These are phyloP conservation scores for Sphagnum contortum DNA, from an alignment of 225 moss, liverwort and hornwort species.

Conservation along the genomic window DNA sequence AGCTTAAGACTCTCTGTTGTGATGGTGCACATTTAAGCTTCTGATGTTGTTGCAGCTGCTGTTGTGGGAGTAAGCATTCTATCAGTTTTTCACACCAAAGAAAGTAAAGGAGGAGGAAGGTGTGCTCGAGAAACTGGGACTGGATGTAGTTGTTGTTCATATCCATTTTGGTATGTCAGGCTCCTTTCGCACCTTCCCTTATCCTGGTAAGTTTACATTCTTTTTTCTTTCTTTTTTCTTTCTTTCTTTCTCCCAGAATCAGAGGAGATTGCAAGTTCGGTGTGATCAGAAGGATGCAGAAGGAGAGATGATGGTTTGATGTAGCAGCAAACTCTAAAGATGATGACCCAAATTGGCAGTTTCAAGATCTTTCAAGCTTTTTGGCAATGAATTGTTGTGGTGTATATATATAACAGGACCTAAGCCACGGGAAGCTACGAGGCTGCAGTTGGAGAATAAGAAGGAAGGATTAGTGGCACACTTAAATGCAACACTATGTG, in stretches of 20 bases:
- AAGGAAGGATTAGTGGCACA: slow-evolving; percentile 61
- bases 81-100: slow-evolving; percentile 68
- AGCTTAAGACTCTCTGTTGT: no score
- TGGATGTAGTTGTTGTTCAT: slow-evolving; percentile 64
- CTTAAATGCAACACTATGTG: slow-evolving; percentile 68
- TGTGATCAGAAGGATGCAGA: no score
- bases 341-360: no score
- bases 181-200: slow-evolving; percentile 64
- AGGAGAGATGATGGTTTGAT: no score
- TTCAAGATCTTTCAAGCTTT: no score
- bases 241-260: no score
- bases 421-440: slow-evolving; percentile 64
- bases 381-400: neutral
- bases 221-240: no score
- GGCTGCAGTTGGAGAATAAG: slow-evolving; percentile 55
- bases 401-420: slow-evolving; percentile 39
- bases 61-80: no score
- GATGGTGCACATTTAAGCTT: no score
- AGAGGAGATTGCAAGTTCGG: no score
- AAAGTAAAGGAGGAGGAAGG: slow-evolving; percentile 30
- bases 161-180: slow-evolving; percentile 94
- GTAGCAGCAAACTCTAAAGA: no score
- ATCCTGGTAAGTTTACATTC: slow-evolving; percentile 36
- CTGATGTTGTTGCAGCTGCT: no score
- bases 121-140: slow-evolving; percentile 34